These are phyloP conservation scores for Iberis pinnata DNA, from an alignment of 345 rosid genomes.

Conservation along the genomic window DNA sequence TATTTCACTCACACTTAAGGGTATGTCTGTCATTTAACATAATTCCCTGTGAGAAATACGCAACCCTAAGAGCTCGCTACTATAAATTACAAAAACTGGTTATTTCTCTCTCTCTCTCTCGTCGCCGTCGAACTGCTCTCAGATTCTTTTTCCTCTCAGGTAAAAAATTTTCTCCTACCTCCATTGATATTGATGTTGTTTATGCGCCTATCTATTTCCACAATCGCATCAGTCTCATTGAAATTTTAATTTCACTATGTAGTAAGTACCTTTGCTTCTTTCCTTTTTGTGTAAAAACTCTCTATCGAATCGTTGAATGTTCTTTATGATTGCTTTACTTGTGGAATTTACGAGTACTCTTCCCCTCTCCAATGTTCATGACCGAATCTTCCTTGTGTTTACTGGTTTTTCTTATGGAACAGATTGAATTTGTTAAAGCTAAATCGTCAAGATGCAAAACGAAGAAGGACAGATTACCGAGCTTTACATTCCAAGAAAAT, in stretches of 20 bases:
- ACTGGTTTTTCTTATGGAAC: neutral
- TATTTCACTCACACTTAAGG: no score
- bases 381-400: no score
- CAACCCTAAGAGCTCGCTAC: constrained; percentile 18
- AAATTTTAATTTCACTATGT: neutral
- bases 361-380: no score
- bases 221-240: neutral
- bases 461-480: constrained; percentile 83
- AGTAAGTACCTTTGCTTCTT: no score
- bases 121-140: constrained; percentile 19
- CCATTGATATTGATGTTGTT: neutral
- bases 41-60: neutral
- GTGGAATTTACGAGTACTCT: no score
- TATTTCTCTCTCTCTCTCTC: neutral
- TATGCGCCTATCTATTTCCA: neutral
- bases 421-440: constrained; percentile 4
- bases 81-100: neutral
- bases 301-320: no score
- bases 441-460: constrained; percentile 68
- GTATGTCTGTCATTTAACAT: neutral
- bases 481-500: constrained; percentile 88
- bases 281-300: no score
- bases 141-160: constrained; percentile 15
- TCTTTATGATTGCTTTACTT: no score
- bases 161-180: neutral